Evolutionary conservation across 768 basidiomycete genomes (phyloP).

Genomic region (Lactarius quietus): DNA sequence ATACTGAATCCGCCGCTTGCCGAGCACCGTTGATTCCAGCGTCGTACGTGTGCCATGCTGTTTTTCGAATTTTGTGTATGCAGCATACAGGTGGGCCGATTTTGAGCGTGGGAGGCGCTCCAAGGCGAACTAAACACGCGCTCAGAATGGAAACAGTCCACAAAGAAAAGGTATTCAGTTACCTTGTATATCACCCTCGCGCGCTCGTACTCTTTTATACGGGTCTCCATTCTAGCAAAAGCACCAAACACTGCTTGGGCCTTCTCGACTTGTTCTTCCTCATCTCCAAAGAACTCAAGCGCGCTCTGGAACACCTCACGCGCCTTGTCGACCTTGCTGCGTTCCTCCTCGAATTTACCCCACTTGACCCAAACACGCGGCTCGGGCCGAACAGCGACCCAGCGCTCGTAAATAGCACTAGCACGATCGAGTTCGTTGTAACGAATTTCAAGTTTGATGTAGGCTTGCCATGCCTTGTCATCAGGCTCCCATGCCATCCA

Average conservation of each 20-base stretch:
- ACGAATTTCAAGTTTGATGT: conserved; percentile 95
- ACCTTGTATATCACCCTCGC: conserved; percentile 98
- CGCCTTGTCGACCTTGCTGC: conserved; percentile 58
- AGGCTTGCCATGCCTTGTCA: conserved; percentile 99
- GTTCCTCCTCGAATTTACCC: conserved; percentile 63
- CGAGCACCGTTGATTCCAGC: conserved; percentile 90
- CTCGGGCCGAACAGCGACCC: conserved; percentile 71
- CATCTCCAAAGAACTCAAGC: conserved; percentile 60
- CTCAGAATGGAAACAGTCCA: not conserved
- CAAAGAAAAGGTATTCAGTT: conserved; percentile 3
- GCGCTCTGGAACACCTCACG: conserved; percentile 65
- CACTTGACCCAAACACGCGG: conserved; percentile 64
- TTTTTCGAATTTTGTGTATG: conserved; percentile 98
- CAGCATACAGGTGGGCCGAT: conserved; percentile 80
- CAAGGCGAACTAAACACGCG: conserved; percentile 74
- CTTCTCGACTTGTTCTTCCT: conserved; percentile 64
- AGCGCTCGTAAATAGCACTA: conserved; percentile 88
- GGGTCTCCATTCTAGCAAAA: conserved; percentile 96
- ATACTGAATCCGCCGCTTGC: conserved; percentile 97
- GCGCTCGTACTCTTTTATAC: conserved; percentile 94
- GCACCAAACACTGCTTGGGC: conserved; percentile 89
- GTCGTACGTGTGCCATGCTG: conserved; percentile 88
- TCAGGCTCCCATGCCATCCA: conserved; percentile 99
- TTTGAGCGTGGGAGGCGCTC: conserved; percentile 90
- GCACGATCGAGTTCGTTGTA: conserved; percentile 91